Evolutionary conservation across 176 grass and related monocot genomes (phyloP).

Genomic region (Ensete ventricosum): DNA sequence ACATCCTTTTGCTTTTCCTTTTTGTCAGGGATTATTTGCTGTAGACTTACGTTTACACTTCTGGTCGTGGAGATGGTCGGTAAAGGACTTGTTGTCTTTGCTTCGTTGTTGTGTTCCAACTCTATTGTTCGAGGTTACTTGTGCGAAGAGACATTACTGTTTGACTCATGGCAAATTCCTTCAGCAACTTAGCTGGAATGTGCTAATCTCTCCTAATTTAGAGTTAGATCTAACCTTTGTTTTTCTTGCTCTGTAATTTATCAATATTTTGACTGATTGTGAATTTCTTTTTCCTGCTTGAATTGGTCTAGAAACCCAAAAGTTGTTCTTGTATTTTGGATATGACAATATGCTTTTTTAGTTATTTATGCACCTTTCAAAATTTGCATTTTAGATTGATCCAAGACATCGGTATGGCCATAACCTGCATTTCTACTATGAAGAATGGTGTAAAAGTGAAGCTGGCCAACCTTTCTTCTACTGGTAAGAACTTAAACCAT

Average conservation of each 20-base stretch:
- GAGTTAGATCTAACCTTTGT: too few relatives aligned
- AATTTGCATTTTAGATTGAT: constrained; percentile 42
- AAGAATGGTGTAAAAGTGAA: constrained; percentile 60
- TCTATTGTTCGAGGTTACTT: too few relatives aligned
- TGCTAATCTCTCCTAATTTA: too few relatives aligned
- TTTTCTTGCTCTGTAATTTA: too few relatives aligned
- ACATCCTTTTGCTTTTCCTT: not conserved
- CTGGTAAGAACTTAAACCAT: constrained; percentile 38
- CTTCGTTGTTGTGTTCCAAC: too few relatives aligned
- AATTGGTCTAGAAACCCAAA: not conserved
- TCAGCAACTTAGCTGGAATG: too few relatives aligned
- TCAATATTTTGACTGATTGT: too few relatives aligned
- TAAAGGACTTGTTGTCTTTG: too few relatives aligned
- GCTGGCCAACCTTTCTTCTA: constrained; percentile 96
- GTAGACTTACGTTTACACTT: not conserved
- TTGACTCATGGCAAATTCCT: too few relatives aligned
- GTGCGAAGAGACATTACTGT: too few relatives aligned
- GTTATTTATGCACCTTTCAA: constrained; percentile 1
- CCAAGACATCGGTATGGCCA: constrained; percentile 88
- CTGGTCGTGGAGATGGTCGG: not conserved
- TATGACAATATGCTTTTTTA: not conserved
- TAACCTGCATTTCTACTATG: constrained; percentile 86
- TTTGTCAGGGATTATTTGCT: not conserved
- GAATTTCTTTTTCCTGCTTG: too few relatives aligned
- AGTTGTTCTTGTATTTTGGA: not conserved